Evolutionary conservation across 2,329 filamentous ascomycete genomes (phyloP), one percentile per base, ranked within the genome.

Genomic region (Orbilia brochopaga): DNA sequence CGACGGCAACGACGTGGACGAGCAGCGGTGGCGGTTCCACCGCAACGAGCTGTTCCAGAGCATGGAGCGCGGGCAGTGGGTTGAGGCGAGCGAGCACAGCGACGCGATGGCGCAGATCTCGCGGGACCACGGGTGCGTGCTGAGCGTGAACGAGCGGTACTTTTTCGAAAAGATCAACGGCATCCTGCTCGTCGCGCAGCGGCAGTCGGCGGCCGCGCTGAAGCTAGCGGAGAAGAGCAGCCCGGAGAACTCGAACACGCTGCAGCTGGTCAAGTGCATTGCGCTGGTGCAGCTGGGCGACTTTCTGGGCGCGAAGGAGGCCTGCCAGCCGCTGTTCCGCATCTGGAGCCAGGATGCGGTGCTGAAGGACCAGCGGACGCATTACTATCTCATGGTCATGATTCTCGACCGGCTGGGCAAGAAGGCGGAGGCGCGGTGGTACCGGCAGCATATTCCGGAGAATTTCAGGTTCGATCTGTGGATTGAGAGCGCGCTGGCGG

Each of bases 141-240:
- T 72, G 1, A 65, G 60, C 13, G 67, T 72, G 19, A 72, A 72
- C 50, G 67, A 72, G 35, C 61, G 67, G 11, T 72, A 61, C 56
- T 72, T 72, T 59, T 72, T 72, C 42, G 67, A 72, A 50, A 72
- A 72, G 56, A 72, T 72, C 24, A 72, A 72, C 53, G 67, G 67
- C n/a, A 72, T 72, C 8, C 50, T 72, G 40, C 48, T 72, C 27
- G 67, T 72, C 15, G 50, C 67, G n/a, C 67, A 72, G 54, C 40
- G 67, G n/a, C 67, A 72, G 35, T 65, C 60, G 0, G 67, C 67
- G 13, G 67, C 56, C n/a, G 67, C 67, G 4, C 30, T 72, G 48
- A 65, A 61, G 44, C 51, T 72, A 27, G 60, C 67, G 23, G 67
- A 72, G 44, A 72, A 65, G 37, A 60, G 54, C 8, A 64, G 30